phyloP scores from a whole-genome alignment of 768 basidiomycete genomes.

The Sarcodon aspratus region DNA sequence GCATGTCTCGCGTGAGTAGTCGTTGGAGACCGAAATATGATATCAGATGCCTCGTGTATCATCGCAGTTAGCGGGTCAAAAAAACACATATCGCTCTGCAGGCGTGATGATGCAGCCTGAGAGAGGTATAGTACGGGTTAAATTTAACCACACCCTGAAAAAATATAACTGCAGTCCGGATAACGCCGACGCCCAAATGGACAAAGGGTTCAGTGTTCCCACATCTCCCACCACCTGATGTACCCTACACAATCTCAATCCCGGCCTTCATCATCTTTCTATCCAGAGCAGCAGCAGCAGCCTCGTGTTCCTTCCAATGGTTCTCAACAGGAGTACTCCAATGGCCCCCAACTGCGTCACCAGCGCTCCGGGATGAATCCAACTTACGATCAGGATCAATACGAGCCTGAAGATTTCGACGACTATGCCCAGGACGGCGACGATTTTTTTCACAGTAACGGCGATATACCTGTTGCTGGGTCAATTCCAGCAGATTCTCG shows the following conservation, averaged over 20 bases:
- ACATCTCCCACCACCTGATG: conserved; percentile 4
- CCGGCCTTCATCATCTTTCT: conserved; percentile 10
- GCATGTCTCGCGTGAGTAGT: no score
- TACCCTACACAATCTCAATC: conserved; percentile 11
- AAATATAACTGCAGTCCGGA: no score
- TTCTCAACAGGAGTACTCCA: background rate
- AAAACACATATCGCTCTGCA: no score
- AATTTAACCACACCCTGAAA: no score
- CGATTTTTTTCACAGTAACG: background rate
- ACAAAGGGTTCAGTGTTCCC: no score
- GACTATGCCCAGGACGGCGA: background rate
- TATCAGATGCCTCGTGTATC: no score
- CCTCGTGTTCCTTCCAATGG: background rate
- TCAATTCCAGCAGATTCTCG: conserved; percentile 25
- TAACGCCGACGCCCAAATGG: no score
- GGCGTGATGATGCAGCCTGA: no score
- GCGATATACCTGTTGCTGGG: background rate
- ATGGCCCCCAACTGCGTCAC: background rate
- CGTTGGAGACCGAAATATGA: no score
- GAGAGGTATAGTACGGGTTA: no score
- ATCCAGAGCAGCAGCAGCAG: conserved; percentile 6
- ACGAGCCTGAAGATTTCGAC: background rate
- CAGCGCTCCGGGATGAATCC: background rate
- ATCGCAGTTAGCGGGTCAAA: no score
- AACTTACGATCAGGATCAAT: background rate